Evolutionary conservation across 257 asterid species (phyloP), one percentile per base, ranked within the genome.

Genomic region (Solanum etuberosum): DNA sequence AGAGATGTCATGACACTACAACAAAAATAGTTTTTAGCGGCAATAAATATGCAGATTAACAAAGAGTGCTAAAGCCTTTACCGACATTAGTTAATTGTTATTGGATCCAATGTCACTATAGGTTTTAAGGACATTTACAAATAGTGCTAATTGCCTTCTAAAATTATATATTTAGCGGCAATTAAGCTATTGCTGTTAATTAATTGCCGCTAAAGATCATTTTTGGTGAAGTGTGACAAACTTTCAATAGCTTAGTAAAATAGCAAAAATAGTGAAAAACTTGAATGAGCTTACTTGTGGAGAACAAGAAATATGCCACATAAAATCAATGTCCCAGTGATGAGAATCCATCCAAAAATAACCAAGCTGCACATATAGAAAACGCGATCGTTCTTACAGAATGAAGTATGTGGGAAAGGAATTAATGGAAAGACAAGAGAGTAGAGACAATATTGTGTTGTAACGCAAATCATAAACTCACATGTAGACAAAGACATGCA

Each of bases 331-430:
- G 94, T 90, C 76, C 86, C 88, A 21, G 91, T 63, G 32, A 92
- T 87, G 71, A 92, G 83, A 40, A 90, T 87, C 94, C 94, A 92
- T 84, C 93, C 94, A 34, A 86, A 7, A 21, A 88, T 54, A 34
- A 84, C 88, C 67, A 92, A 87, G 46, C 94, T 92, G 90, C 88
- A 83, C 9, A 43, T 16, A 80, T 35, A 34, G 51, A 18, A 37
- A 5, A 29, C 27, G 20, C 27, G 13, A 34, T 38, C 6, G 2
- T 27, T 43, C 16, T 78, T 27, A 43, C 84, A 68, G 12, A 34
- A 63, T 21, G 68, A 63, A 38, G 9, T 14, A 86, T 10, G 18
- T 16, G 16, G 29, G 51, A 40, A 59, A 51, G 3, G 63, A 4
- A 20, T 72, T 20, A 35, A 72, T 42, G 63, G 3, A 42, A 42